Conservation (phyloP, 371 early-diverging fungal genomes). For the Lichtheimia ornata region DNA sequence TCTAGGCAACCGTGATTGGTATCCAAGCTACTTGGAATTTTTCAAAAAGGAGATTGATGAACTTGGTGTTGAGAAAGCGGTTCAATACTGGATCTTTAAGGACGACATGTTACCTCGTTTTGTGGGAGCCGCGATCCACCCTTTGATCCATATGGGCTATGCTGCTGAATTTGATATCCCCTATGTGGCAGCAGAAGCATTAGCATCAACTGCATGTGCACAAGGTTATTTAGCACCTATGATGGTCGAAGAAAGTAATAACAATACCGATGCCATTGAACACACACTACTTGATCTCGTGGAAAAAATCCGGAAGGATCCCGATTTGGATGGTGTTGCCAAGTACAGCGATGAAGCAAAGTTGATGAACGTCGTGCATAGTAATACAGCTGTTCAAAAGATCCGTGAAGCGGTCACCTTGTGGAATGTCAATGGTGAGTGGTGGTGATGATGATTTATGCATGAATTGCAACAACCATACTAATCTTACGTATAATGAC, state of each 20-base stretch:
- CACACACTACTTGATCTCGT: conserved; percentile 19
- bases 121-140: conserved; percentile 57
- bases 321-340: conserved; percentile 29
- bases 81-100: conserved; percentile 50
- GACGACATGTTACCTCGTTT: conserved; percentile 42
- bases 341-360: conserved; percentile 20
- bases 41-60: conserved; percentile 49
- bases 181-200: conserved; percentile 54
- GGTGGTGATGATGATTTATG: too few species aligned
- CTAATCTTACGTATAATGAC: not conserved
- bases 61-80: conserved; percentile 40
- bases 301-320: conserved; percentile 29
- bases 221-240: conserved; percentile 10
- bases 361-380: conserved; percentile 17
- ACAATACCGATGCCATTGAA: conserved; percentile 21
- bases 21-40: conserved; percentile 47
- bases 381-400: conserved; percentile 25
- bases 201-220: conserved; percentile 56
- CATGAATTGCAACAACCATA: not conserved
- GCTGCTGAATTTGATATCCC: conserved; percentile 65
- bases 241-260: not conserved
- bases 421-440: not conserved
- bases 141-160: conserved; percentile 69
- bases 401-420: not conserved
- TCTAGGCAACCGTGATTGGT: conserved; percentile 42